Conservation (phyloP, 2,329 filamentous ascomycete species). For the Colletotrichum spaethianum region DNA sequence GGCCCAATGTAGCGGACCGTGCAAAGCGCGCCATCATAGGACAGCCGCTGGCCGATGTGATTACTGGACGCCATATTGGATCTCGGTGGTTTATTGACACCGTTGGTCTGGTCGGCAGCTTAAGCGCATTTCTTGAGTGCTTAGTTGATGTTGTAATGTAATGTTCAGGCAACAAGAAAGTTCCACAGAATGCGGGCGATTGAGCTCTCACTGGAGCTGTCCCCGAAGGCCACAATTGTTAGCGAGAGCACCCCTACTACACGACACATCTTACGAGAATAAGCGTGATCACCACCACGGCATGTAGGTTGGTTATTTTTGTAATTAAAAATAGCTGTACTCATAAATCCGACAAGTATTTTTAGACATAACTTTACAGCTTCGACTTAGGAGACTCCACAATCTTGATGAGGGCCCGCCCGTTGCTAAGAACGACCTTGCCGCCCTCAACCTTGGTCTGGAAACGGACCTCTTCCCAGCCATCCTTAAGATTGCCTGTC, state of each 20-base stretch:
- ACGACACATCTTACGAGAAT: neutral
- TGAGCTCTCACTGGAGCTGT: constrained; percentile 5
- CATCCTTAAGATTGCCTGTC: constrained; percentile 75
- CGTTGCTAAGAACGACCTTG: constrained; percentile 90
- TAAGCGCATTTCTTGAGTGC: constrained; percentile 9
- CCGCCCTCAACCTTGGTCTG: constrained; percentile 82
- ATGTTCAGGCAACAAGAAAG: constrained; percentile 8
- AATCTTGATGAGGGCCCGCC: constrained; percentile 82
- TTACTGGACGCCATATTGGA: constrained; percentile 55
- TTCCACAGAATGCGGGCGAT: constrained; percentile 10
- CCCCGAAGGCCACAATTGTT: constrained; percentile 30
- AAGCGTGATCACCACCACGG: neutral
- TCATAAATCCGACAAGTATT: neutral
- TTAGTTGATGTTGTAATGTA: constrained; percentile 2
- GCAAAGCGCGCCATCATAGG: constrained; percentile 82
- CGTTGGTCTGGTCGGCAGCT: neutral
- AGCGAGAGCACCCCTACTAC: constrained; percentile 7
- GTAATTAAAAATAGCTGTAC: neutral
- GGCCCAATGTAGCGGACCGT: constrained; percentile 88
- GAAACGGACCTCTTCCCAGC: constrained; percentile 88
- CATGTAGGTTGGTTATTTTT: too few species aligned
- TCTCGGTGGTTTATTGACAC: constrained; percentile 14
- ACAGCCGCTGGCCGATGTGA: constrained; percentile 81
- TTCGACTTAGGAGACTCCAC: constrained; percentile 71
- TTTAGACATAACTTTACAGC: constrained; percentile 61